phyloP scores from a whole-genome alignment of 2,329 filamentous ascomycete genomes.

The Clonostachys solani region DNA sequence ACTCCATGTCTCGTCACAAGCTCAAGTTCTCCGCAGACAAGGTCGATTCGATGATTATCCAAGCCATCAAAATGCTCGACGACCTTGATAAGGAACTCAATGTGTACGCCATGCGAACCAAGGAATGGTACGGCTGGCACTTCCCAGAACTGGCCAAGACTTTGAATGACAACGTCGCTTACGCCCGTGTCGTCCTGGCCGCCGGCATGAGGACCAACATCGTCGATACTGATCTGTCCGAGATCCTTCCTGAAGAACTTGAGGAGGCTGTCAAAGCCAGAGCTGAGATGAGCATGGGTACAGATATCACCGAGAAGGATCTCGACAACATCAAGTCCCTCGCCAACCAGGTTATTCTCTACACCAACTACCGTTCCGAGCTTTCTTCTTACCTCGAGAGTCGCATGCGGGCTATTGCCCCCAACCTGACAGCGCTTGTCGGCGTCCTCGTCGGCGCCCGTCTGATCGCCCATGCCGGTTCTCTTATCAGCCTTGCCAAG shows the following conservation, averaged over 20 bases:
- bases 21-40: conserved; percentile 98
- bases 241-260: conserved; percentile 92
- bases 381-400: conserved; percentile 85
- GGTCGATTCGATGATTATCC: conserved; percentile 99
- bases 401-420: conserved; percentile 95
- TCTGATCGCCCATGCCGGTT: conserved; percentile 91
- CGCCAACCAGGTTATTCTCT: conserved; percentile 88
- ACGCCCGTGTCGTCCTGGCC: conserved; percentile 80
- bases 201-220: conserved; percentile 88
- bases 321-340: conserved; percentile 87
- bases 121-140: conserved; percentile 99
- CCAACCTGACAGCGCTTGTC: conserved; percentile 89
- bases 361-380: conserved; percentile 85
- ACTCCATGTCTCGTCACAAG: conserved; percentile 95
- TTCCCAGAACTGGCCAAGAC: conserved; percentile 98
- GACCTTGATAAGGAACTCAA: conserved; percentile 99
- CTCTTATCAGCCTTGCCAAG: conserved; percentile 92
- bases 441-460: conserved; percentile 92
- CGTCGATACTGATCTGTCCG: conserved; percentile 72
- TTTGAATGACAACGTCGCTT: conserved; percentile 94
- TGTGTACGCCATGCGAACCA: conserved; percentile 97
- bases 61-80: conserved; percentile 89
- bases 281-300: conserved; percentile 97
- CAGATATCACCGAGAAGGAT: conserved; percentile 91
- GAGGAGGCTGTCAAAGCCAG: conserved; percentile 88